Evolutionary conservation across 2,329 filamentous ascomycete genomes (phyloP).

Genomic region (Xenosphaeropsis pyriputrescens): DNA sequence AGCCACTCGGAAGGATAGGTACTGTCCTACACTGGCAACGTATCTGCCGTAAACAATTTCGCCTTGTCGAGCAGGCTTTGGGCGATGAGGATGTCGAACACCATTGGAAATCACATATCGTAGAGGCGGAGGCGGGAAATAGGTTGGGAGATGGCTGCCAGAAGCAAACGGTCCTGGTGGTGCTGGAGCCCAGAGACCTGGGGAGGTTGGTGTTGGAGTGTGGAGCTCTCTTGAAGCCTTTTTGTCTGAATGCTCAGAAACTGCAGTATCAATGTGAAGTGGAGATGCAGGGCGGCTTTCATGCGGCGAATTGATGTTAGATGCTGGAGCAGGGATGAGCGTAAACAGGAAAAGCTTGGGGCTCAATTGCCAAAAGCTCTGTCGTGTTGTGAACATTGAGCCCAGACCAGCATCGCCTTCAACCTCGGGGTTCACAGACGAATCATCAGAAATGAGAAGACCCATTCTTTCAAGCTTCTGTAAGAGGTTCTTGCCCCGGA

Average conservation of each 20-base stretch:
- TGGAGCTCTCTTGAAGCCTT: not conserved
- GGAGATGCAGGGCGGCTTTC: slow-evolving; percentile 39
- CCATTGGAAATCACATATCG: slow-evolving; percentile 70
- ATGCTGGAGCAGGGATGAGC: slow-evolving; percentile 37
- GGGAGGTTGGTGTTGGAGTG: slow-evolving; percentile 6
- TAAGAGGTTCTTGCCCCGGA: slow-evolving; percentile 66
- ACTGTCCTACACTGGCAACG: slow-evolving; percentile 68
- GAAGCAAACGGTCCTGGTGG: slow-evolving; percentile 61
- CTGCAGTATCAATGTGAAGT: slow-evolving; percentile 18
- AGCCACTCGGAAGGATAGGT: slow-evolving; percentile 78
- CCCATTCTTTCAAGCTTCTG: slow-evolving; percentile 93
- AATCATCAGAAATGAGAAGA: slow-evolving; percentile 62
- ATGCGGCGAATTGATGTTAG: slow-evolving; percentile 33
- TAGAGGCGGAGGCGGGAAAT: slow-evolving; percentile 71
- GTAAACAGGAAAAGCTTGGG: slow-evolving; percentile 80
- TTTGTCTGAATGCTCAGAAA: slow-evolving; percentile 24
- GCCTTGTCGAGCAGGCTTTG: slow-evolving; percentile 79
- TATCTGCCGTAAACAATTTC: slow-evolving; percentile 86
- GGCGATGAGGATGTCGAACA: slow-evolving; percentile 71
- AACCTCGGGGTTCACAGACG: slow-evolving; percentile 51
- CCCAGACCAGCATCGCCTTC: slow-evolving; percentile 46
- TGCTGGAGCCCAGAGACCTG: slow-evolving; percentile 20
- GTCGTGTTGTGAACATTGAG: slow-evolving; percentile 67
- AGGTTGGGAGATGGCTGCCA: slow-evolving; percentile 75
- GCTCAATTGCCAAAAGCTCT: slow-evolving; percentile 86